Conservation (phyloP, 1,284 basidiomycete species). For the Ustilago tritici region DNA sequence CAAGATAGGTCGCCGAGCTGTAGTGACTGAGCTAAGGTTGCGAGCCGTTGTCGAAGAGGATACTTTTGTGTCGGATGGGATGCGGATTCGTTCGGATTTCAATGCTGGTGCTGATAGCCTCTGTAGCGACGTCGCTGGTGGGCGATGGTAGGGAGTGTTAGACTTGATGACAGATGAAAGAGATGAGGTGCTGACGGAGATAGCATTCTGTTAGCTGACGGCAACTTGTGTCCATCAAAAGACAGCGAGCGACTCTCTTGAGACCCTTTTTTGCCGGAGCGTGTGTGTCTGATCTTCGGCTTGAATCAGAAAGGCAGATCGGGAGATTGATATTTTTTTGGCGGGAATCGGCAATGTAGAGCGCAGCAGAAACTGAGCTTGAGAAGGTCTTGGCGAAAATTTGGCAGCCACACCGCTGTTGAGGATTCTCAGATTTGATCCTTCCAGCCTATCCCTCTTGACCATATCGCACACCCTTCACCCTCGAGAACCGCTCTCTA, state of each 20-base stretch:
- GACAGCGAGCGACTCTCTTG: not conserved
- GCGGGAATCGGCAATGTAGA: conserved; percentile 44
- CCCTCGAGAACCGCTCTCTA: not conserved
- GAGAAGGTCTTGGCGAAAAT: conserved; percentile 6
- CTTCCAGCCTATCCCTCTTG: not conserved
- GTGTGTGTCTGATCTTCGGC: not conserved
- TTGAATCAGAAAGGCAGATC: conserved; percentile 12
- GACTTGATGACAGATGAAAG: not conserved
- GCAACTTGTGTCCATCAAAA: conserved; percentile 1
- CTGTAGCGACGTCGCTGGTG: not conserved
- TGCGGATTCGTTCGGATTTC: too few relatives aligned
- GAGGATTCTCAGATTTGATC: not conserved
- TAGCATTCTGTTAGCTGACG: not conserved
- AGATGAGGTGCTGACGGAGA: not conserved
- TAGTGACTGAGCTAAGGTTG: too few relatives aligned
- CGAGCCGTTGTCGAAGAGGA: too few relatives aligned
- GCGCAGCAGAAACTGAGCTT: conserved; percentile 24
- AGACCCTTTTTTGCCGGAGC: conserved; percentile 35
- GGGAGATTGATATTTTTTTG: conserved; percentile 19
- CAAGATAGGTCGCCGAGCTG: too few relatives aligned
- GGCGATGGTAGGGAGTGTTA: not conserved
- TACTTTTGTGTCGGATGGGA: too few relatives aligned
- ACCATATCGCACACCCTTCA: not conserved
- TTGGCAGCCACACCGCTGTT: conserved; percentile 4
- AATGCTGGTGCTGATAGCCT: too few relatives aligned